phyloP scores from a whole-genome alignment of 176 grass and related monocot species.

The Secale cereale region DNA sequence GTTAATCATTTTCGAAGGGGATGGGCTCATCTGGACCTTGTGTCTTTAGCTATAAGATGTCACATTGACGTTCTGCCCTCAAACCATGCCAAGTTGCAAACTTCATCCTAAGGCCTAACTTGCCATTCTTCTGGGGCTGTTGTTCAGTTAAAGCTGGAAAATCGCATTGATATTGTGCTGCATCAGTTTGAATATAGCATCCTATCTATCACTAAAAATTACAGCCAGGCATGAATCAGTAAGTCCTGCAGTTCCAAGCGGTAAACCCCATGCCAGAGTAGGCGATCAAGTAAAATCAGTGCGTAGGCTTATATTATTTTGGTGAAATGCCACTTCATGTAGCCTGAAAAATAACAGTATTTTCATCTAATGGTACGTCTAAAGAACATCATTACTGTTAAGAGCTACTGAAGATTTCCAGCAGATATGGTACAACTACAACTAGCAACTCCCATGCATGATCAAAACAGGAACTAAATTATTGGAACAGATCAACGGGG shows the following conservation, averaged over 20 bases:
- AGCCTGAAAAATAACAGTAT: background rate
- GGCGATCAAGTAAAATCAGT: background rate
- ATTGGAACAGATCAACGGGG: background rate
- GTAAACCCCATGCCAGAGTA: background rate
- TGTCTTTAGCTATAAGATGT: background rate
- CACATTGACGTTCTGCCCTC: background rate
- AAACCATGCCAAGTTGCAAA: background rate
- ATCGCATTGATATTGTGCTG: background rate
- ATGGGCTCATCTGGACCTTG: background rate
- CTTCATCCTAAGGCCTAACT: background rate
- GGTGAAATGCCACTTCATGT: background rate
- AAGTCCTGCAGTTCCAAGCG: conserved; percentile 4
- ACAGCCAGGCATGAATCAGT: background rate
- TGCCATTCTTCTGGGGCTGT: background rate
- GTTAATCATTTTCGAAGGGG: background rate
- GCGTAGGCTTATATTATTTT: conserved; percentile 1
- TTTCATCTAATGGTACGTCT: background rate
- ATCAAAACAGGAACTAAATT: background rate
- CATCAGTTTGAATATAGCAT: background rate
- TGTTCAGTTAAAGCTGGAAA: conserved; percentile 23
- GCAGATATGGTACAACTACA: too few species aligned
- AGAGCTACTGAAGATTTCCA: background rate
- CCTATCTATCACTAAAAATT: background rate
- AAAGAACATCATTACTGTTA: background rate
- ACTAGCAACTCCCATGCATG: too few species aligned